Base-by-base conservation (phyloP, 75 land plant genomes). In the Selaginella moellendorffii region DNA sequence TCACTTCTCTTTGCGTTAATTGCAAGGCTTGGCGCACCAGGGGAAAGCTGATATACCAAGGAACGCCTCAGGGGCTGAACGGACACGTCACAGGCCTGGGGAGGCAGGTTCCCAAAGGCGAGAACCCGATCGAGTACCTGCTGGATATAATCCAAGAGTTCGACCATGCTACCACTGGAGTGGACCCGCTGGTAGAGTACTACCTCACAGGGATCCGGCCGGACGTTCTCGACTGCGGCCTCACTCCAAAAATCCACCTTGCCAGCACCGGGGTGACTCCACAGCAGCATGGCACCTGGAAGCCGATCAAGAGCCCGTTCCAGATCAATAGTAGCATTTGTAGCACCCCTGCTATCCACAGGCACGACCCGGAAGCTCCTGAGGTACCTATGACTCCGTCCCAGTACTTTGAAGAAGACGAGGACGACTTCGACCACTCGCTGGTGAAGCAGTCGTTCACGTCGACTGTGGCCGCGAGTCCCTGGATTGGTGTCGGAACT, bases 111-210 rank as follows among this genome's bases (percentile, higher is more conserved):
- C 78, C 84, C 30, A 71, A 67, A 27, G 84, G 84, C 0, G 80
- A 82, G 62, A 81, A 75, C 71, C 53, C 77, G 10, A 72, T 81
- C 1, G 87, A 85, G 63, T 71, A 52, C 64, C 63, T 81, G 9
- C 64, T 85, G 28, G 87, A 85, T 63, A 76, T 79, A 27, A 76
- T 85, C 23, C 84, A 77, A 63, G 76, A 68, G 30, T 82, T 75
- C 62, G 81, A 82, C 36, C 78, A 71, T 22, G 75, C 81, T 1
- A 68, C 71, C 1, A 21, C 53, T 53, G 81, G 81, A 1, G 84
- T 82, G 1, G 68, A 68, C 26, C 67, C 65, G 0, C 54, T 82
- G 1, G 79, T 76, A 0, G 71, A 71, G 14, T 80, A 77, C 60
- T 75, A 73, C 53, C 28, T 65, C 0, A 80, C 79, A 0, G 79